Conservation (phyloP, 108 stramenopile genomes). For the Pseudonitzschia multiseries region DNA sequence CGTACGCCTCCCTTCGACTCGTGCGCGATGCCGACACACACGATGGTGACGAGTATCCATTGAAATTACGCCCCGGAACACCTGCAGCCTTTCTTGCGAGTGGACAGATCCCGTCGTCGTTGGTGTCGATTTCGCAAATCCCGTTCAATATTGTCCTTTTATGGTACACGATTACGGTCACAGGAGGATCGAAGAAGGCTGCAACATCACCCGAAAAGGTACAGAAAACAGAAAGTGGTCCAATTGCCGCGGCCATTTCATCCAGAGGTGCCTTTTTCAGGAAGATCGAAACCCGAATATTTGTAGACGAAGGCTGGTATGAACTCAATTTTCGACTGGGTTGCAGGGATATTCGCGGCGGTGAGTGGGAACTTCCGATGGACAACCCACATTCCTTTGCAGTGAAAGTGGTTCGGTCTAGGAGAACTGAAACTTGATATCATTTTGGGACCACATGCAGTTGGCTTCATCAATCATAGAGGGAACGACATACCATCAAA, state of each 20-base stretch:
- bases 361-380: slow-evolving; percentile 44
- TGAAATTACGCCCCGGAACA: slow-evolving; percentile 19
- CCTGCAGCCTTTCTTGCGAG: slow-evolving; percentile 26
- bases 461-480: no score
- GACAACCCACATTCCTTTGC: neutral
- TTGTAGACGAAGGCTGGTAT: slow-evolving; percentile 34
- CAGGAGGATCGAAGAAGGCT: neutral
- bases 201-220: neutral
- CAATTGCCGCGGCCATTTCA: slow-evolving; percentile 16
- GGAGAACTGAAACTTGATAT: neutral
- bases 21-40: slow-evolving; percentile 27
- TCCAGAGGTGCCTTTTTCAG: slow-evolving; percentile 31
- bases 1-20: slow-evolving; percentile 18
- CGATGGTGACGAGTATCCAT: slow-evolving; percentile 23
- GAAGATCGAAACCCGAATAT: slow-evolving; percentile 17
- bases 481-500: no score
- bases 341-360: slow-evolving; percentile 48
- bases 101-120: slow-evolving; percentile 30
- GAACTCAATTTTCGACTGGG: slow-evolving; percentile 31
- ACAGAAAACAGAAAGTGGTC: slow-evolving; percentile 4
- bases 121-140: slow-evolving; percentile 18
- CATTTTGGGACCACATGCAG: no score
- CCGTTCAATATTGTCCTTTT: slow-evolving; percentile 33
- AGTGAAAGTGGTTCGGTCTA: neutral
- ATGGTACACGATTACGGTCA: slow-evolving; percentile 30